phyloP scores from a whole-genome alignment of 2,329 filamentous ascomycete species.

The Alternaria triticimaculans region DNA sequence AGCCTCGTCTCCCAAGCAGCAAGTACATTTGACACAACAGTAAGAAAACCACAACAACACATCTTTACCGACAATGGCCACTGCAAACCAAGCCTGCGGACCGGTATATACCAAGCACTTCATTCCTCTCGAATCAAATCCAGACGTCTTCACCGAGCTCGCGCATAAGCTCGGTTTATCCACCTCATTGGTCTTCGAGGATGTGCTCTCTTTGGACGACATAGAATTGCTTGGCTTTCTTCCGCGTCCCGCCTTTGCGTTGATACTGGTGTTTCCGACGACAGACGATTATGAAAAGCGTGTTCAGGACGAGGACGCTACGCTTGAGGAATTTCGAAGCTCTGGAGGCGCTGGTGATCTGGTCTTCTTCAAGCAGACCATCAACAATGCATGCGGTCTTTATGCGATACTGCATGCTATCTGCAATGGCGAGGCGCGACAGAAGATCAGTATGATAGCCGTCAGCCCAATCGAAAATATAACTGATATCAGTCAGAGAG shows the following conservation, averaged over 20 bases:
- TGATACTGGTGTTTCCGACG: constrained; percentile 91
- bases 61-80: neutral
- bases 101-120: constrained; percentile 28
- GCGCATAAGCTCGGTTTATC: constrained; percentile 84
- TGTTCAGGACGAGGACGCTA: constrained; percentile 73
- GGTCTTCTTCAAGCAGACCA: constrained; percentile 92
- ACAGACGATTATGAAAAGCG: constrained; percentile 77
- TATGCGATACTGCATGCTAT: constrained; percentile 87
- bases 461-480: too few relatives aligned
- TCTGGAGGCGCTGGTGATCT: constrained; percentile 72
- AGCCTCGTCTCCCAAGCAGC: neutral
- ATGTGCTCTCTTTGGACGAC: constrained; percentile 87
- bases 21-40: neutral
- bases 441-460: constrained; percentile 61
- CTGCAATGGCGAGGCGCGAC: constrained; percentile 74
- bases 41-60: neutral
- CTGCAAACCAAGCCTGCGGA: too few relatives aligned
- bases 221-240: constrained; percentile 81
- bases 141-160: constrained; percentile 84
- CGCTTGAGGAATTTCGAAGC: constrained; percentile 66
- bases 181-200: constrained; percentile 73
- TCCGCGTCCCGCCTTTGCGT: constrained; percentile 80
- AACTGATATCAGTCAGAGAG: constrained; percentile 4
- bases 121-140: constrained; percentile 69
- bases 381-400: constrained; percentile 89